A percentile compares a stretch with the other conserved stretches of the same genome.
These are phyloP conservation scores for Ceratobasidium sp. DNA, from an alignment of 1,284 basidiomycete species.

Conservation along the genomic window DNA sequence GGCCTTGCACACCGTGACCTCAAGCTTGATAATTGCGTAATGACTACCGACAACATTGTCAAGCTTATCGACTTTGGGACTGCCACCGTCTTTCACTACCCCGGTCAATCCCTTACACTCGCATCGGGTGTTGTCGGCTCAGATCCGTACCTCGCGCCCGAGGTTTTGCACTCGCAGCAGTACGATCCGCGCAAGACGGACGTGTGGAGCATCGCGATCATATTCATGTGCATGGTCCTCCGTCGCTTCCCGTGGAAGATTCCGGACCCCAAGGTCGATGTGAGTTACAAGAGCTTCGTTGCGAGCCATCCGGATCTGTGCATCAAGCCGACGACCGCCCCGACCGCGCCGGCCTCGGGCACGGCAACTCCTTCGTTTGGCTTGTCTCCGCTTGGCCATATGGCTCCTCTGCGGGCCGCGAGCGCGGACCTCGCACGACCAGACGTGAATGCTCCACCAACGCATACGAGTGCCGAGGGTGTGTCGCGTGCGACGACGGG, in stretches of 20 bases:
- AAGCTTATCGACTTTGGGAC: constrained; percentile 99
- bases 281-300: constrained; percentile 91
- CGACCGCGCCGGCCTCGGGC: constrained; percentile 41
- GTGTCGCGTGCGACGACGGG: constrained; percentile 38
- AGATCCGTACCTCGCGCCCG: constrained; percentile 98
- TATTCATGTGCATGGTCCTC: constrained; percentile 99
- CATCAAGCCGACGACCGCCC: constrained; percentile 60
- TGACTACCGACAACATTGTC: constrained; percentile 93
- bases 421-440: constrained; percentile 36
- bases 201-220: constrained; percentile 98
- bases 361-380: constrained; percentile 35
- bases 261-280: constrained; percentile 93
- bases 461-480: constrained; percentile 38
- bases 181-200: constrained; percentile 99
- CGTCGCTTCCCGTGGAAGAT: constrained; percentile 99
- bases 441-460: constrained; percentile 38
- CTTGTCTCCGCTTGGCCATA: constrained; percentile 19
- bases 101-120: constrained; percentile 82
- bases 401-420: constrained; percentile 28
- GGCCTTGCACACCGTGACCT: constrained; percentile 98
- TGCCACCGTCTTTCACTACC: constrained; percentile 98
- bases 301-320: constrained; percentile 90
- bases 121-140: constrained; percentile 96
- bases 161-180: constrained; percentile 80
- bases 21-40: constrained; percentile 99